Base-by-base conservation (phyloP, 23 red algal species). In the Gracilaria vermiculophylla region DNA sequence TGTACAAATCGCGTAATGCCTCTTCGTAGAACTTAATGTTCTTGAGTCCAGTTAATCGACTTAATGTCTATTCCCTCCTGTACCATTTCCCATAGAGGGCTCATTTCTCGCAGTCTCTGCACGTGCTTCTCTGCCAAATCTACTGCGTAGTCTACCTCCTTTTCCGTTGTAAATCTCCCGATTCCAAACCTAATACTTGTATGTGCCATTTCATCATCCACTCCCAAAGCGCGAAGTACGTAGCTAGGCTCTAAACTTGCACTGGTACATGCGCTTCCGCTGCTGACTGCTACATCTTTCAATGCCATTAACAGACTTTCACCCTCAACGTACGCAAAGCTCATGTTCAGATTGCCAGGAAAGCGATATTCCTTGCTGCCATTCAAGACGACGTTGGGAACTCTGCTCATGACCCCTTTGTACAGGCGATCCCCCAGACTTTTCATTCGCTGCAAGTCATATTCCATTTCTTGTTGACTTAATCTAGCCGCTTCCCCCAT, bases 51-150 rank as follows among this genome's bases (percentile, higher is more conserved):
- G 17, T 98, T 89, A 70, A 98, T 95, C 31, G 84, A 82, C 75
- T 98, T 98, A 16, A 98, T 42, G 47, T 98, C 96, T 37, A 98
- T 90, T 44, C 96, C 96, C 27, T 98, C 92, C 61, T 98, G 96
- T 44, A 95, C 87, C 96, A 98, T 98, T 81, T 98, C 96, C 96
- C 96, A 98, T 37, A 98, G 64, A 47, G 96, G 96, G 37, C 87
- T 92, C 96, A 98, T 98, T 14, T 95, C 93, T 27, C 96, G 78
- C 54, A 98, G 80, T 39, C 96, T 74, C 60, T 53, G 41, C 53
- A 98, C 96, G 45, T 98, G 92, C 81, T 91, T 40, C 42, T 91
- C 90, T 31, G 96, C 93, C 80, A 95, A 82, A 20, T 89, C 87
- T 29, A 93, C 62, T 33, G 93, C 90, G 69, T 94, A 98, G 57